A percentile compares a stretch with the other conserved stretches of the same genome.
Conservation (phyloP, 2,329 filamentous ascomycete genomes). For the Verticillium klebahnii region DNA sequence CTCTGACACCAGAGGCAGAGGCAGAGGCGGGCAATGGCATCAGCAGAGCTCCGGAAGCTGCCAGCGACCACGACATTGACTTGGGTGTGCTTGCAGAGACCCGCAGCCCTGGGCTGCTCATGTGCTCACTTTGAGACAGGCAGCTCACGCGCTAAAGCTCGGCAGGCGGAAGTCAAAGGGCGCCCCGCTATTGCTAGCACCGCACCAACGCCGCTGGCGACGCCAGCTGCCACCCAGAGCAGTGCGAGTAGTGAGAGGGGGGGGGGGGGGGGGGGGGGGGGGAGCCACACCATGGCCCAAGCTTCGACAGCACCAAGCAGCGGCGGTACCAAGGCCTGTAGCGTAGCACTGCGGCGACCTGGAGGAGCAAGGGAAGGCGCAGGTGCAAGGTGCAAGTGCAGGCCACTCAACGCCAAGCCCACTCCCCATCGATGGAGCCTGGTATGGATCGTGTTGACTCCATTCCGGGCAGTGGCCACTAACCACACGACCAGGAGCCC, state of each 20-base stretch:
- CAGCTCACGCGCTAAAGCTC: conserved; percentile 32
- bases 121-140: conserved; percentile 41
- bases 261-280: no score
- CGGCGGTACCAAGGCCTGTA: background rate
- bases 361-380: background rate
- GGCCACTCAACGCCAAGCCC: background rate
- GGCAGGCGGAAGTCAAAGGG: conserved; percentile 28
- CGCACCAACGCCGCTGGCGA: background rate
- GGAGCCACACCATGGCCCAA: background rate
- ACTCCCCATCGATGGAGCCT: background rate
- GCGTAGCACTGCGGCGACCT: no score
- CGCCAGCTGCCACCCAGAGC: background rate
- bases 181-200: background rate
- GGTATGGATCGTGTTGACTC: background rate
- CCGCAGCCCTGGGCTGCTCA: conserved; percentile 40
- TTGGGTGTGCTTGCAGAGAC: conserved; percentile 16
- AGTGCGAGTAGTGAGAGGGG: no score
- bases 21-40: background rate
- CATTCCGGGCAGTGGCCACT: background rate
- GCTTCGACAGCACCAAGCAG: background rate
- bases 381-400: background rate
- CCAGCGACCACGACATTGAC: conserved; percentile 4
- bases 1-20: background rate
- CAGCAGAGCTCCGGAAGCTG: background rate
- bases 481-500: background rate